Evolutionary conservation across 306 rosid genomes (phyloP).

Genomic region (Cajanus cajan): DNA sequence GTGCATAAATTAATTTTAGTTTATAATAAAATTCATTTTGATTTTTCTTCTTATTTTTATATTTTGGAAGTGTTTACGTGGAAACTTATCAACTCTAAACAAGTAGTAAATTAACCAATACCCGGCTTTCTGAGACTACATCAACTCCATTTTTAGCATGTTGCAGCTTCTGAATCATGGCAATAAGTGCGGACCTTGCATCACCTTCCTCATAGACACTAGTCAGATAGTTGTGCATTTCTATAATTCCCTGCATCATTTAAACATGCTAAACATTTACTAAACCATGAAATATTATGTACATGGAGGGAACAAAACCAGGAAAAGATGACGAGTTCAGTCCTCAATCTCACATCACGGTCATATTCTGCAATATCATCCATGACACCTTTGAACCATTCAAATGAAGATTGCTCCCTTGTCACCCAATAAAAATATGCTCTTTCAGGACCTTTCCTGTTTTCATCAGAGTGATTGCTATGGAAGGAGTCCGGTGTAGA

Average conservation of each 20-base stretch:
- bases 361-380: conserved; percentile 86
- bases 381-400: conserved; percentile 99
- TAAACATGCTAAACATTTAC: conserved; percentile 11
- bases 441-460: conserved; percentile 58
- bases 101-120: conserved; percentile 24
- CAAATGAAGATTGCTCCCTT: conserved; percentile 92
- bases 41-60: no score
- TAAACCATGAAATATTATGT: not conserved
- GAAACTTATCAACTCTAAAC: no score
- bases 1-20: no score
- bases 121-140: conserved; percentile 88
- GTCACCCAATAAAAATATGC: conserved; percentile 97
- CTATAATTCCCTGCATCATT: conserved; percentile 69
- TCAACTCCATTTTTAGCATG: conserved; percentile 90
- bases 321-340: not conserved
- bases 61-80: no score
- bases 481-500: conserved; percentile 24
- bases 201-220: conserved; percentile 95
- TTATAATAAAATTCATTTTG: no score
- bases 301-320: not conserved
- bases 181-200: conserved; percentile 84
- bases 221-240: conserved; percentile 91
- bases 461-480: not conserved
- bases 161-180: conserved; percentile 82
- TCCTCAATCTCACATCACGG: conserved; percentile 51